Conservation (phyloP, 257 asterid genomes). For the Primulina huaijiensis region DNA sequence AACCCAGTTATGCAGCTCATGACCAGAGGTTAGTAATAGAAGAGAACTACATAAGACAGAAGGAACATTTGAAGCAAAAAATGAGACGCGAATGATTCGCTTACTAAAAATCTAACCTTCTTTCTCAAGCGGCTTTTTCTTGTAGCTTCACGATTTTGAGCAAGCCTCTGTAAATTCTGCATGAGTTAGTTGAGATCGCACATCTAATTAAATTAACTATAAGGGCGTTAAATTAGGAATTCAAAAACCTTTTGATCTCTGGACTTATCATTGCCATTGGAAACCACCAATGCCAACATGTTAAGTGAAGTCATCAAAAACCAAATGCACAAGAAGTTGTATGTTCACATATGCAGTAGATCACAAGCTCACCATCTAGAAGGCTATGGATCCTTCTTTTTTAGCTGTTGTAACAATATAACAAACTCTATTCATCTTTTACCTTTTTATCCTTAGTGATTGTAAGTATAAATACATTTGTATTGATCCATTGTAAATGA, state of each 20-base stretch:
- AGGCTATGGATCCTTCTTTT: too few relatives aligned
- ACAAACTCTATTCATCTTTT: too few relatives aligned
- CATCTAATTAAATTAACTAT: slow-evolving; percentile 7
- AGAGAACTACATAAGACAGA: neutral
- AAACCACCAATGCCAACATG: slow-evolving; percentile 43
- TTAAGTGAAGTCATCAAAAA: too few relatives aligned
- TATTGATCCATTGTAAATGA: too few relatives aligned
- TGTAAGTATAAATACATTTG: too few relatives aligned
- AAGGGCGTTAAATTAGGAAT: slow-evolving; percentile 8
- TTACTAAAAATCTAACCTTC: slow-evolving; percentile 41
- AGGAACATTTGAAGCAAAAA: slow-evolving; percentile 12
- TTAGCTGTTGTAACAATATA: too few relatives aligned
- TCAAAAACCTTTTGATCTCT: slow-evolving; percentile 86
- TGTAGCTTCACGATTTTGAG: slow-evolving; percentile 99
- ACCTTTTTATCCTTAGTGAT: too few relatives aligned
- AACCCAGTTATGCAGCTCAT: neutral
- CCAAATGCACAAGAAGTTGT: too few relatives aligned
- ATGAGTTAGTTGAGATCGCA: slow-evolving; percentile 26
- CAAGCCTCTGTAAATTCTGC: slow-evolving; percentile 84
- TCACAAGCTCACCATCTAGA: too few relatives aligned
- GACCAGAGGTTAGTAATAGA: neutral
- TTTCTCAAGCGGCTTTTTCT: slow-evolving; percentile 91
- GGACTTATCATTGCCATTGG: slow-evolving; percentile 94
- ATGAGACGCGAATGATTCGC: slow-evolving; percentile 6
- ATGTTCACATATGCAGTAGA: too few relatives aligned